These are phyloP conservation scores for Melanogaster broomeanus DNA, from an alignment of 768 basidiomycete genomes.

Conservation along the genomic window DNA sequence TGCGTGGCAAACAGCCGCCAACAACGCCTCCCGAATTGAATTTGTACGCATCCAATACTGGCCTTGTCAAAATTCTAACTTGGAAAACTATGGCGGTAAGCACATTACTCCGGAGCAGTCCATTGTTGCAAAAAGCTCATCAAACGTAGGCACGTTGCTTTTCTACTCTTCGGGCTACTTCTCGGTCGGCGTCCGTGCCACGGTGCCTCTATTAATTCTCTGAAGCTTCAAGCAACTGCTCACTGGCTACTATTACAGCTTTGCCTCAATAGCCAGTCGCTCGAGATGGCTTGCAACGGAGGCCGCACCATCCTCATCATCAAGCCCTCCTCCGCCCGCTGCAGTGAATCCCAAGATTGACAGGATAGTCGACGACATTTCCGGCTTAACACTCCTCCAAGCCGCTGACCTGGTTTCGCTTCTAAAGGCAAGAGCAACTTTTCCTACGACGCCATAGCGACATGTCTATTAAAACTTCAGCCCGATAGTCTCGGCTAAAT, in stretches of 20 bases:
- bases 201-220: slow-evolving; percentile 6
- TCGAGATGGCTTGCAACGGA: slow-evolving; percentile 60
- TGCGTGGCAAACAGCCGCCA: slow-evolving; percentile 15
- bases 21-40: slow-evolving; percentile 25
- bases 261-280: slow-evolving; percentile 31
- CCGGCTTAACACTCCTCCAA: slow-evolving; percentile 83
- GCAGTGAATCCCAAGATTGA: slow-evolving; percentile 64
- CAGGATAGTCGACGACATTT: slow-evolving; percentile 92
- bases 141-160: slow-evolving; percentile 22
- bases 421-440: slow-evolving; percentile 67
- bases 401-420: slow-evolving; percentile 92
- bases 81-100: slow-evolving; percentile 29
- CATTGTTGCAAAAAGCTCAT: background rate
- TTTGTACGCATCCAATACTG: slow-evolving; percentile 13
- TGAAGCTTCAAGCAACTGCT: background rate
- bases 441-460: background rate
- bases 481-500: slow-evolving; percentile 77
- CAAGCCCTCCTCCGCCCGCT: slow-evolving; percentile 44
- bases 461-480: background rate
- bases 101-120: background rate
- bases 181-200: slow-evolving; percentile 14
- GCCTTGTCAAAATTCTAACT: slow-evolving; percentile 11
- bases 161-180: slow-evolving; percentile 14
- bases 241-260: slow-evolving; percentile 10
- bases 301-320: slow-evolving; percentile 43